Evolutionary conservation across 176 grass and related monocot genomes (phyloP).

Genomic region (Oryza glumipatula): DNA sequence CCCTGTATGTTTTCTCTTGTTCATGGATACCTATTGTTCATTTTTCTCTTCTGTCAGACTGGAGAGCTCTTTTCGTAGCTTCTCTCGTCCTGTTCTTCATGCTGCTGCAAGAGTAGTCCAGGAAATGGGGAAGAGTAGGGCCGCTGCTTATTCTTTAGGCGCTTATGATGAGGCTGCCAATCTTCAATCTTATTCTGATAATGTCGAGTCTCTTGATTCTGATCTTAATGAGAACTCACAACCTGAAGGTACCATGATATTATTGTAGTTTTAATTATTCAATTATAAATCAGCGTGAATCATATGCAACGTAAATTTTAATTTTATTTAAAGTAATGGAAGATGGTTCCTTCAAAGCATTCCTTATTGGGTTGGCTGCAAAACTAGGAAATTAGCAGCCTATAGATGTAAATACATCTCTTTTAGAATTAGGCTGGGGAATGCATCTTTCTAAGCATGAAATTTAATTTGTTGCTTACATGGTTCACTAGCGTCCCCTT

Average conservation of each 20-base stretch:
- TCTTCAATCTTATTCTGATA: constrained; percentile 83
- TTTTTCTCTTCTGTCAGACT: constrained; percentile 52
- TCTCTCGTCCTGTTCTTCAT: constrained; percentile 94
- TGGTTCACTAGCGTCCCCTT: background rate
- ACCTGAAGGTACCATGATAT: constrained; percentile 71
- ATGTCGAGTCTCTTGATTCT: constrained; percentile 78
- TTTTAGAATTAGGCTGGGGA: constrained; percentile 8
- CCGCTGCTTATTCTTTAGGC: constrained; percentile 90
- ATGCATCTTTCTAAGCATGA: constrained; percentile 27
- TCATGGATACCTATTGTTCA: constrained; percentile 37
- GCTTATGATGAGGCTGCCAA: constrained; percentile 78
- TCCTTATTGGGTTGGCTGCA: background rate
- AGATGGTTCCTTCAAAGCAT: constrained; percentile 2
- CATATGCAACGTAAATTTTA: background rate
- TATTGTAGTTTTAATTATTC: constrained; percentile 21
- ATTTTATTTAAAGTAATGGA: constrained; percentile 1
- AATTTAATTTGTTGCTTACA: constrained; percentile 9
- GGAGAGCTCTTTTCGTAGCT: constrained; percentile 98
- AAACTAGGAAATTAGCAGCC: constrained; percentile 4
- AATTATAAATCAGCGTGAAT: background rate
- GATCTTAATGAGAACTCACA: constrained; percentile 74
- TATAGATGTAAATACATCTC: background rate
- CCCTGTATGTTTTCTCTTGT: background rate
- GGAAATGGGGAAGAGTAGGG: constrained; percentile 99
- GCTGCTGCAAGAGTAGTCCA: constrained; percentile 97